These are phyloP conservation scores for Conringia planisiliqua DNA, from an alignment of 345 rosid genomes.

Conservation along the genomic window DNA sequence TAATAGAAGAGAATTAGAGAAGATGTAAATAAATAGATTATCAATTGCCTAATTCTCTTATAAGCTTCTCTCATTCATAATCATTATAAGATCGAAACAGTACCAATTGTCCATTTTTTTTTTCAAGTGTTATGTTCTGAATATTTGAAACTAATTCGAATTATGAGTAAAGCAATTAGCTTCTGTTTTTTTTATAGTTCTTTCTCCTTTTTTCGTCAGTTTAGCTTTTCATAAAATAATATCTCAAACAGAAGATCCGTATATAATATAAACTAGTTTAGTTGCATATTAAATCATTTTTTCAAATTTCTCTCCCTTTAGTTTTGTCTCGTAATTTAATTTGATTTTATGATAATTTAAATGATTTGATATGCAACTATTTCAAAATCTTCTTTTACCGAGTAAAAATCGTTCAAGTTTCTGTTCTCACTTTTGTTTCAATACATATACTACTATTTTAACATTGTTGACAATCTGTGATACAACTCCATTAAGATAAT, in stretches of 20 bases:
- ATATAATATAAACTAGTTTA: neutral
- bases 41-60: conserved; percentile 18
- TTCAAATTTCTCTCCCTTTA: neutral
- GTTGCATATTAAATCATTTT: no score
- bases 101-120: neutral
- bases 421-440: no score
- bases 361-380: no score
- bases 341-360: no score
- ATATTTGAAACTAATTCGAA: neutral
- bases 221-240: neutral
- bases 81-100: conserved; percentile 3
- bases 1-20: conserved; percentile 19
- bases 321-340: no score
- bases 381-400: no score
- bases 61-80: neutral
- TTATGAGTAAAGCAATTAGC: neutral
- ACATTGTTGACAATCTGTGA: no score
- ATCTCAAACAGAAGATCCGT: neutral
- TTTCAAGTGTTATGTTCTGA: neutral
- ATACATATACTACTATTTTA: no score
- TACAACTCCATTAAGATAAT: no score
- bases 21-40: conserved; percentile 28
- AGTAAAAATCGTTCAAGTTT: no score
- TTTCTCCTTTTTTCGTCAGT: neutral
- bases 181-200: neutral